Base-by-base conservation (phyloP, 2,329 filamentous ascomycete genomes). In the Hymenotorrendiella dingleyae region DNA sequence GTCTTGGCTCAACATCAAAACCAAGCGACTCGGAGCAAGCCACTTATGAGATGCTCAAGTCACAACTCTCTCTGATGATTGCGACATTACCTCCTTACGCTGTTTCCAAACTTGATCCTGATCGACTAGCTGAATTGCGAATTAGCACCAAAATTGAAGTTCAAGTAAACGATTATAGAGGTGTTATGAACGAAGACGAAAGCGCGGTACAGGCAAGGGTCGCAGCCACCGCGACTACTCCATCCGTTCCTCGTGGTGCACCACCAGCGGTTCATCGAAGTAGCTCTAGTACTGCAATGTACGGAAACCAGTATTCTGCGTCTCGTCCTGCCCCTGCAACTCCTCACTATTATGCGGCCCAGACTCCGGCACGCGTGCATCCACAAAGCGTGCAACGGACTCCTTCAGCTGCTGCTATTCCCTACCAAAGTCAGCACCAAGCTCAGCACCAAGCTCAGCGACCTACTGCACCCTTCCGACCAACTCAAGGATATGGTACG, bases 1-100 rank as follows among this genome's bases (percentile, higher is more conserved):
- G 69, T 36, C 62, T 67, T 4, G 79, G 82, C 19, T 81, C 74
- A 6, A 74, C 78, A 1, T 76, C 79, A 4, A 78, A 80, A 38
- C 85, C 86, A 7, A 80, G 81, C 3, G 65, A 71, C 12, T 66
- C 72, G 24, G 74, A 78, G 47, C 59, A 72, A 29, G 67, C 70
- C 21, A 69, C 71, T 1, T 78, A 77, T 49, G 64, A 71, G 42
- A 69, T 70, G 24, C 61, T 78, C 29, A 74, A 71, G 43, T 67
- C 67, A 7, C 72, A 76, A 47, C 58, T 78, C 20, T 65, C 68
- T 1, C 57, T 76, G 40, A 65, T 78, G 58, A 67, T 78, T 14
- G 62, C 70, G 14, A 65, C 66, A 39, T 61, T 78, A 9, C 74
- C 74, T 4, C 74, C 74, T 6, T 76, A 76, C 50, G 72, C 72